These are phyloP conservation scores for Pyricularia grisea DNA, from an alignment of 2,329 filamentous ascomycete genomes.

Conservation along the genomic window DNA sequence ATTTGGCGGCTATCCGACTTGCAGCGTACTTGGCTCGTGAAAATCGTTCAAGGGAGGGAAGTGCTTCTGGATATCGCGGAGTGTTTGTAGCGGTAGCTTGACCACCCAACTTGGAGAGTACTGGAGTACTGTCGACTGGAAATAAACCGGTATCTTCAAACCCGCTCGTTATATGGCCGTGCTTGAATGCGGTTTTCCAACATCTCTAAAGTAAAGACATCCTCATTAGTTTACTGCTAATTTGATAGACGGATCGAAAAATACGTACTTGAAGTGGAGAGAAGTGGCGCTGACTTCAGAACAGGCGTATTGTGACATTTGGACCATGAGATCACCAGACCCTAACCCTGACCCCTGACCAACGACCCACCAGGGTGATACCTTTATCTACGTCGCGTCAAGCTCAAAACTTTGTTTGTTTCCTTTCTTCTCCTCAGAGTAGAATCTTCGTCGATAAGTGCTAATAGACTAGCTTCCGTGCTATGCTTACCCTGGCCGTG, in stretches of 20 bases:
- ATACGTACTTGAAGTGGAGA: too few relatives aligned
- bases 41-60: neutral
- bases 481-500: too few relatives aligned
- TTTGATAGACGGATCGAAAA: neutral
- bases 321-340: too few relatives aligned
- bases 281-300: too few relatives aligned
- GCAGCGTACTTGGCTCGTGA: neutral
- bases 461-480: too few relatives aligned
- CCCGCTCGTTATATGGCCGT: neutral
- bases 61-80: neutral
- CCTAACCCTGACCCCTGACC: too few relatives aligned
- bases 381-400: too few relatives aligned
- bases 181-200: neutral
- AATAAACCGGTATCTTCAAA: neutral
- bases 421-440: too few relatives aligned
- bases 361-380: too few relatives aligned
- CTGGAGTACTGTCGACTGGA: neutral
- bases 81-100: neutral
- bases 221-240: neutral
- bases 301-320: too few relatives aligned
- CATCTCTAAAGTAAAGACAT: neutral
- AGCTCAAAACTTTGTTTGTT: too few relatives aligned
- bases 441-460: too few relatives aligned
- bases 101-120: neutral
- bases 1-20: neutral